Evolutionary conservation across 2,329 filamentous ascomycete genomes (phyloP), one percentile per base, ranked within the genome.

Genomic region (Colletotrichum eremochloae): DNA sequence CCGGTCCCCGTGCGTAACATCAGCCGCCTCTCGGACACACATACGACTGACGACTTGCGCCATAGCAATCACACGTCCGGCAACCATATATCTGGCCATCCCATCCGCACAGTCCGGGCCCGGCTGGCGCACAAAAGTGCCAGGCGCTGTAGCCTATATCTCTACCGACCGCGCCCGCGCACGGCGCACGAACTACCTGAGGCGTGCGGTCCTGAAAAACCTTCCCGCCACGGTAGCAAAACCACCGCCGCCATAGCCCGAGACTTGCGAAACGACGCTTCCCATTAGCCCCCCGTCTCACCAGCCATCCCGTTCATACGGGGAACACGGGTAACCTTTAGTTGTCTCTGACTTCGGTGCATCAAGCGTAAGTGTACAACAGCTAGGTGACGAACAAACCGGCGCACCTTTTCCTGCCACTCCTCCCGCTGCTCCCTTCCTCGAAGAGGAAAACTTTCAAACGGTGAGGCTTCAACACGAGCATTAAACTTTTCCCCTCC

Each of bases 11-110:
- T 57, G 33, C 53, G 36, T 38, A 36, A 38, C 20, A 36, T 62
- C 44, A 52, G 68, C 52, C 58, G 57, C 52, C 64, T 38, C 57
- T 71, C 52, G 64, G 64, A 46, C 42, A 68, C 57, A 58, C 42
- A 48, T n/a, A 53, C 50, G 31, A 55, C 29, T 1, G 18, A 36
- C 5, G 5, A 31, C 31, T 62, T 15, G n/a, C 38, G 24, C 24
- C 58, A 29, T 40, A 48, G n/a, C n/a, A 53, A 15, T 50, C 31
- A 56, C 42, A 24, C 57, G 58, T 52, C 63, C 31, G 57, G 33
- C 36, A 63, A 52, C 46, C 60, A 63, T 52, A 63, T 18, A 63
- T 38, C 44, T 62, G 18, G 31, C 38, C 14, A 5, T 60, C 14
- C 24, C 38, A 44, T 44, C 56, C n/a, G 8, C 29, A 18, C 12